Evolutionary conservation across 2,329 filamentous ascomycete genomes (phyloP), one percentile per base, ranked within the genome.

Genomic region (Penicillium fuscoglaucum): DNA sequence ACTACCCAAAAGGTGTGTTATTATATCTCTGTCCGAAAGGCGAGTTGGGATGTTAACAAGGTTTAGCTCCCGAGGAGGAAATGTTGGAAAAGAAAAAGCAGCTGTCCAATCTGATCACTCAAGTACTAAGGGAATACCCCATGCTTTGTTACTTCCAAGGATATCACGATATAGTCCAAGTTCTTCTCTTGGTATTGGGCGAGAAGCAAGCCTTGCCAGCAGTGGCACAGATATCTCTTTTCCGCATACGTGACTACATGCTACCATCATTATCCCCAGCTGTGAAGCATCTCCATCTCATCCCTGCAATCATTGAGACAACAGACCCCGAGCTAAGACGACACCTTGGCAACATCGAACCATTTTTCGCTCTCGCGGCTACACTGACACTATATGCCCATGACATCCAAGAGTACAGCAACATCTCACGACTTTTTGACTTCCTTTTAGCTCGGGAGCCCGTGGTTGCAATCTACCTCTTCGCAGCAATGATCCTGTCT

Each of bases 221-320:
- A 17, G 85, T 96, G 33, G 83, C 90, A 35, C 89, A 90, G n/a
- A 86, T 99, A 58, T 96, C 93, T 3, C 82, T 93, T 33, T 84
- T 98, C 45, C 89, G 92, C 53, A 97, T 99, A 72, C 87, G 95
- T 61, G 95, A 99, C 77, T 99, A 97, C 75, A 97, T 99, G 95
- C 86, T 99, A 12, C 93, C 93, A 9, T 91, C 87, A 41, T 85
- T 99, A 45, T 81, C 85, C 15, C 91, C 92, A 3, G 91, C 93
- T 24, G 81, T 96, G 49, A 83, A 87, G 55, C 95, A 99, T 75
- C 85, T 99, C n/a, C 85, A 87, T 40, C 84, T 99, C 13, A 87
- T 99, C 55, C 93, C 92, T 7, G 86, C 90, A 56, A 90, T 99
- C 56, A 80, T 99, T 28, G 79, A 84, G 62, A 82, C 82, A 37